A percentile compares a stretch with the other conserved stretches of the same genome.
phyloP scores from a whole-genome alignment of 768 basidiomycete genomes.

The Melanogaster broomeanus region DNA sequence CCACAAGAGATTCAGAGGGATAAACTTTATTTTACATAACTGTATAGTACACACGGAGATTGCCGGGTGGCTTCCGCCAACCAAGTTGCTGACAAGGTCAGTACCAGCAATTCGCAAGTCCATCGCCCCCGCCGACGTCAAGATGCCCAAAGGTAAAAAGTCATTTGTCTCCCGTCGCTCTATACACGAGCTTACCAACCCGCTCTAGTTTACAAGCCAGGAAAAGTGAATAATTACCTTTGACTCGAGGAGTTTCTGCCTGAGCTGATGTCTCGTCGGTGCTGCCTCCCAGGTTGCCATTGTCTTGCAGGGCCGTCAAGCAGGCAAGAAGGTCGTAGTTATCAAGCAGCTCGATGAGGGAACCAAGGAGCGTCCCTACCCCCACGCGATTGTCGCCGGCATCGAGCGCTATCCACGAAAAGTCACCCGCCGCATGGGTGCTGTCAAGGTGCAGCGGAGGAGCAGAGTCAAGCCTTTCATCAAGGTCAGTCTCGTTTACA shows the following conservation, averaged over 20 bases:
- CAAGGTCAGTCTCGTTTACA: constrained; percentile 64
- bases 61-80: constrained; percentile 37
- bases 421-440: constrained; percentile 96
- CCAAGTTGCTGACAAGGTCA: constrained; percentile 7
- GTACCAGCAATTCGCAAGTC: constrained; percentile 22
- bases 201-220: constrained; percentile 86
- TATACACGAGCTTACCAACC: constrained; percentile 14
- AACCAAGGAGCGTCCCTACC: constrained; percentile 93
- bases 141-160: constrained; percentile 44
- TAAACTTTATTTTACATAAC: constrained; percentile 16
- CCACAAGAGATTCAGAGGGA: neutral
- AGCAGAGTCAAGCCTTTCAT: constrained; percentile 99
- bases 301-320: constrained; percentile 98
- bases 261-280: constrained; percentile 5
- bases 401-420: constrained; percentile 98
- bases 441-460: constrained; percentile 89
- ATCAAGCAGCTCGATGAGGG: constrained; percentile 98
- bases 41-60: constrained; percentile 31
- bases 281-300: constrained; percentile 74
- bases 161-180: neutral
- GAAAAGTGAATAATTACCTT: constrained; percentile 66
- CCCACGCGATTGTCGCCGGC: constrained; percentile 97
- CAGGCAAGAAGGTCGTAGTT: constrained; percentile 98
- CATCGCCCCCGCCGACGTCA: constrained; percentile 35
- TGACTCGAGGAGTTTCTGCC: neutral